A percentile compares a stretch with the other conserved stretches of the same genome.
These are phyloP conservation scores for barrel medic (Medicago truncatula) DNA, from an alignment of 306 rosid species.

Conservation along the genomic window MtrunA17r5.0-ANR NC_053046.1:27556001-27556500, in stretches of 20 bases:
- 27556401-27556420: neutral
- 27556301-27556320: constrained; percentile 1
- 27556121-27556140: constrained; percentile 98
- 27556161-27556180: constrained; percentile 95
- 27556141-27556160: constrained; percentile 98
- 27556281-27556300: constrained; percentile 9
- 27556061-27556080: constrained; percentile 11
- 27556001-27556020: constrained; percentile 3
- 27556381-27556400: constrained; percentile 1
- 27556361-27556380: neutral
- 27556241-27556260: constrained; percentile 6
- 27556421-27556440: neutral
- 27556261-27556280: constrained; percentile 15
- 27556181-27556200: constrained; percentile 70
- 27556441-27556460: constrained; percentile 5
- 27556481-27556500: neutral
- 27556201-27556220: constrained; percentile 27
- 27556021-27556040: constrained; percentile 10
- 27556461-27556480: constrained; percentile 6
- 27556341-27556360: constrained; percentile 1
- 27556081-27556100: constrained; percentile 25
- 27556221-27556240: constrained; percentile 24
- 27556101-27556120: constrained; percentile 91
- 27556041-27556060: constrained; percentile 22
- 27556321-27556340: constrained; percentile 11